Evolutionary conservation across 768 basidiomycete genomes (phyloP).

Genomic region (Tulasnella sp.): DNA sequence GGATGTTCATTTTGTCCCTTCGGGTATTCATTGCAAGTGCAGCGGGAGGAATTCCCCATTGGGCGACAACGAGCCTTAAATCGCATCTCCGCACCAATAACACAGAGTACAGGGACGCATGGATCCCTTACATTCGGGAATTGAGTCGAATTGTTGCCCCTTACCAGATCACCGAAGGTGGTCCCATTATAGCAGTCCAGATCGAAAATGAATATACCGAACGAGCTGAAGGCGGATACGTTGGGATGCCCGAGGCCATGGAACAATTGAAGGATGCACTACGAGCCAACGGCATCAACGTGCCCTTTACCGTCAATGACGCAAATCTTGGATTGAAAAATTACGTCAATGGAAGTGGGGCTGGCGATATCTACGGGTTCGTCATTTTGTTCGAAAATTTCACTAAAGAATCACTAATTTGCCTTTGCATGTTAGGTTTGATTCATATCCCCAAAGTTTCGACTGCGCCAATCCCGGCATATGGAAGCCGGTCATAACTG

Average conservation of each 20-base stretch:
- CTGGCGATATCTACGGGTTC: conserved; percentile 58
- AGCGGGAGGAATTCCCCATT: conserved; percentile 58
- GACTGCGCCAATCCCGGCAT: conserved; percentile 60
- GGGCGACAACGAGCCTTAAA: conserved; percentile 55
- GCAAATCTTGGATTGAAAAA: conserved; percentile 41
- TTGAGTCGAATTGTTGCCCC: conserved; percentile 47
- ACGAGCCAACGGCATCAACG: conserved; percentile 42
- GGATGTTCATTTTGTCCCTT: background rate
- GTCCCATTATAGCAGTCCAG: conserved; percentile 48
- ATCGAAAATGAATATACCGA: conserved; percentile 60
- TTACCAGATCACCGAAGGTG: conserved; percentile 57
- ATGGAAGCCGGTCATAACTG: conserved; percentile 53
- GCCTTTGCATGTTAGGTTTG: conserved; percentile 31
- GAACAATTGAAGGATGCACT: conserved; percentile 45
- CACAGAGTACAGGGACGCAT: conserved; percentile 53
- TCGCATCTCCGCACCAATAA: conserved; percentile 62
- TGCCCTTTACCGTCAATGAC: conserved; percentile 67
- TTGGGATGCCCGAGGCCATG: conserved; percentile 42
- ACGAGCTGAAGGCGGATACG: conserved; percentile 32
- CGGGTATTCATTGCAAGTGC: conserved; percentile 31
- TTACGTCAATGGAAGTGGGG: conserved; percentile 64
- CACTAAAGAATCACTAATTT: conserved; percentile 5
- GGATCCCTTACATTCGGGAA: conserved; percentile 57
- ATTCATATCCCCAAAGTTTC: conserved; percentile 65
- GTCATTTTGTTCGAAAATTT: conserved; percentile 15